Conservation (phyloP, 495 filamentous ascomycete species). For the Haplographium delicatum region DNA sequence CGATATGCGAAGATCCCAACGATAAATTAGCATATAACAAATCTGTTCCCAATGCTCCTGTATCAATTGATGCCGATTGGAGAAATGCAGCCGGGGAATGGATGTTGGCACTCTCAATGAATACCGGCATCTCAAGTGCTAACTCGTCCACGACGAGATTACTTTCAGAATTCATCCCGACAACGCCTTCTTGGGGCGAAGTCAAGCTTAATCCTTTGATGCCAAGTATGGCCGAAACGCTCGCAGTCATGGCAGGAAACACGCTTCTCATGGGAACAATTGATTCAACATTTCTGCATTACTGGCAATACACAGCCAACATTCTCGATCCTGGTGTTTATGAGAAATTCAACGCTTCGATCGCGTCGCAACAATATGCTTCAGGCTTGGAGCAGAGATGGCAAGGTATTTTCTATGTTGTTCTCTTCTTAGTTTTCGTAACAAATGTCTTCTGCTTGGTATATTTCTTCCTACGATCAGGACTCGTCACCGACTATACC, state of each 20-base stretch:
- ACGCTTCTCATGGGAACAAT: conserved; percentile 53
- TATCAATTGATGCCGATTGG: conserved; percentile 44
- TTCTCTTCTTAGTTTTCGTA: conserved; percentile 55
- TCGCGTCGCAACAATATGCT: conserved; percentile 56
- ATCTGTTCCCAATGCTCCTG: conserved; percentile 31
- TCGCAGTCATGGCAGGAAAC: conserved; percentile 60
- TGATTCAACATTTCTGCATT: conserved; percentile 50
- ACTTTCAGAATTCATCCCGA: conserved; percentile 30
- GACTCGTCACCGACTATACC: conserved; percentile 67
- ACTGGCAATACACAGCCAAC: conserved; percentile 45
- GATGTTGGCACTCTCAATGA: conserved; percentile 51
- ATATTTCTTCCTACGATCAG: conserved; percentile 36
- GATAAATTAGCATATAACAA: conserved; percentile 48
- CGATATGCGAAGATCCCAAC: conserved; percentile 50
- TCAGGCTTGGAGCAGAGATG: conserved; percentile 51
- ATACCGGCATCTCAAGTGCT: conserved; percentile 52
- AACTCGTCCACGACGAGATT: conserved; percentile 58
- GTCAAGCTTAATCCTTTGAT: conserved; percentile 35
- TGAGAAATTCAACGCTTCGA: conserved; percentile 50
- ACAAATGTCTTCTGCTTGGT: conserved; percentile 57
- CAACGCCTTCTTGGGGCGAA: conserved; percentile 35
- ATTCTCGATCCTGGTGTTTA: conserved; percentile 30
- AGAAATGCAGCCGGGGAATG: conserved; percentile 52
- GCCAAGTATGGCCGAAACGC: conserved; percentile 60
- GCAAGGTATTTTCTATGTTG: conserved; percentile 59